Percentiles rank a stretch among this genome's conserved stretches.
phyloP scores from a whole-genome alignment of 2,329 filamentous ascomycete genomes.

The Fusarium foetens region DNA sequence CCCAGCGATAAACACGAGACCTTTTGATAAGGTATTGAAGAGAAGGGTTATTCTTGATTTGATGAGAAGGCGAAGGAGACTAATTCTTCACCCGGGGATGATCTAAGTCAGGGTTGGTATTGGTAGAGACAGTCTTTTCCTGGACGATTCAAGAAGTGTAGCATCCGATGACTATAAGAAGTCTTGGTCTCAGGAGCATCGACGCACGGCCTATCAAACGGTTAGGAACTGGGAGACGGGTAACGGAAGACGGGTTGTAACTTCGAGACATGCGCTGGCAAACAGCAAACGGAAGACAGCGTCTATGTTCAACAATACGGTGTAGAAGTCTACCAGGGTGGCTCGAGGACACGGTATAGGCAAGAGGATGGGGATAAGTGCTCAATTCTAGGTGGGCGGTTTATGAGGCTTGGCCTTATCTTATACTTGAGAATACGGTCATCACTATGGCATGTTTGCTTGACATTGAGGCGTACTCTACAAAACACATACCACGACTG shows the following conservation, averaged over 20 bases:
- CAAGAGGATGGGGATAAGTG: not conserved
- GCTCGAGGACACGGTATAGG: slow-evolving; percentile 2
- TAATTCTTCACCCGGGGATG: slow-evolving; percentile 1
- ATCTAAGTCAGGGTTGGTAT: not conserved
- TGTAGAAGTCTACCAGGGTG: not conserved
- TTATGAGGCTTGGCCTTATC: not conserved
- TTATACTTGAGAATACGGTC: not conserved
- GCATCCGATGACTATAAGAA: slow-evolving; percentile 10
- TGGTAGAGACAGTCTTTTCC: not conserved
- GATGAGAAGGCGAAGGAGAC: not conserved
- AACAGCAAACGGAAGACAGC: slow-evolving; percentile 23
- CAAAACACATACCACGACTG: slow-evolving; percentile 10
- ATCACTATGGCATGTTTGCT: slow-evolving; percentile 14
- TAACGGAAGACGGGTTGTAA: slow-evolving; percentile 32
- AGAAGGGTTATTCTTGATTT: not conserved
- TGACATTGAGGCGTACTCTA: not conserved
- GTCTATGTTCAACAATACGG: not conserved
- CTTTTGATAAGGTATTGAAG: not conserved
- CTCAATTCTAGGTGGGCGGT: not conserved
- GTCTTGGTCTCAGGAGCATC: not conserved
- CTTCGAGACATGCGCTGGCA: slow-evolving; percentile 29
- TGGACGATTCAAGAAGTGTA: slow-evolving; percentile 1
- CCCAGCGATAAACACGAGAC: not conserved
- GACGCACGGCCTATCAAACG: slow-evolving; percentile 1
- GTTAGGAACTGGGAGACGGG: slow-evolving; percentile 28